A percentile compares a stretch with the other conserved stretches of the same genome.
Conservation (phyloP, 116 monocot genomes). For the Trichopus zeylanicus region DNA sequence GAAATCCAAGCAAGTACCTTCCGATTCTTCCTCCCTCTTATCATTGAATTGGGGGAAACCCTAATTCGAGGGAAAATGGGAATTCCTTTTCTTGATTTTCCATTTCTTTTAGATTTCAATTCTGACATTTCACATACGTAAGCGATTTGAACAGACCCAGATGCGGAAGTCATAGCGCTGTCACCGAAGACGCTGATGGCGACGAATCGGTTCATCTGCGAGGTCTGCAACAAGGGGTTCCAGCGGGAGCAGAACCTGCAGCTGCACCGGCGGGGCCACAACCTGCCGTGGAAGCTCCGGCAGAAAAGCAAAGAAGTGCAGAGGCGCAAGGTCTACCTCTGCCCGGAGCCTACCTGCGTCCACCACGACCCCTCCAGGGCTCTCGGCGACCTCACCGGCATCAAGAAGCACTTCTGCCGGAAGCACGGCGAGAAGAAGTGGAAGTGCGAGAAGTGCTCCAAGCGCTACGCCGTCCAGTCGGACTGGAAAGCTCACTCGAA, state of each 20-base stretch:
- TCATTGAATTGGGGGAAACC: too few relatives aligned
- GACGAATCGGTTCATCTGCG: constrained; percentile 14
- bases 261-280: constrained; percentile 11
- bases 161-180: constrained; percentile 10
- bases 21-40: constrained; percentile 3
- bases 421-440: constrained; percentile 99
- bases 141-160: background rate
- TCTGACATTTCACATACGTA: too few relatives aligned
- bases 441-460: constrained; percentile 98
- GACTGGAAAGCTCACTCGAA: constrained; percentile 98
- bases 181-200: constrained; percentile 12
- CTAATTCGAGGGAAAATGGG: too few relatives aligned
- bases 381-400: constrained; percentile 94
- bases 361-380: constrained; percentile 95
- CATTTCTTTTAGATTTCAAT: too few relatives aligned
- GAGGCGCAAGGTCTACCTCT: constrained; percentile 65
- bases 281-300: constrained; percentile 10
- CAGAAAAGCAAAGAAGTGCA: constrained; percentile 6
- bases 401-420: constrained; percentile 94
- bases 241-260: constrained; percentile 11
- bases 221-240: constrained; percentile 13
- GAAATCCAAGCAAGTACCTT: constrained; percentile 92
- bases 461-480: constrained; percentile 94
- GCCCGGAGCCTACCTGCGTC: constrained; percentile 92
- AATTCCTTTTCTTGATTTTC: too few relatives aligned